Conservation (phyloP, 257 asterid species). For the Lavandula angustifolia region DNA sequence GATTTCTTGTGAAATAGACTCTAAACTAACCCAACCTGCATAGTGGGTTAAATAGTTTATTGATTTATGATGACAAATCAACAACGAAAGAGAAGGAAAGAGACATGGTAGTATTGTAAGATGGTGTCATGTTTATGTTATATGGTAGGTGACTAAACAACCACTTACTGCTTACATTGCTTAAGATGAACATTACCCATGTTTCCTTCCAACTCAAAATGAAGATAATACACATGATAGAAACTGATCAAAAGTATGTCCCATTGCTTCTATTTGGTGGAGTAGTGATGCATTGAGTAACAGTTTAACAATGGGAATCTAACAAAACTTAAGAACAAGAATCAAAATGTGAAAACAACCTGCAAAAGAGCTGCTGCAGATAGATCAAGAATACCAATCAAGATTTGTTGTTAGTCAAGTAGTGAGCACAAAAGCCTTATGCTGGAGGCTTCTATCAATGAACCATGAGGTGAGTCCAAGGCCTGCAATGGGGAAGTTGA, state of each 20-base stretch:
- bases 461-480: slow-evolving; percentile 46
- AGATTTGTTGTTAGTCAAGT: slow-evolving; percentile 34
- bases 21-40: neutral
- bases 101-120: slow-evolving; percentile 17
- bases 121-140: slow-evolving; percentile 29
- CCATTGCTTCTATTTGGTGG: slow-evolving; percentile 7
- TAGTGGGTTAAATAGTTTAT: neutral
- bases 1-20: neutral
- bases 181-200: slow-evolving; percentile 25
- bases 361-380: slow-evolving; percentile 13
- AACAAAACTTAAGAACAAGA: neutral
- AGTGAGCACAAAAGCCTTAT: slow-evolving; percentile 36
- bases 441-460: slow-evolving; percentile 35
- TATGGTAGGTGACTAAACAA: slow-evolving; percentile 42
- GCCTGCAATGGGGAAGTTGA: slow-evolving; percentile 45
- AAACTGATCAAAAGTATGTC: slow-evolving; percentile 8
- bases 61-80: neutral
- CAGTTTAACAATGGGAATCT: slow-evolving; percentile 2
- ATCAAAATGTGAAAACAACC: slow-evolving; percentile 21
- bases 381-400: slow-evolving; percentile 10
- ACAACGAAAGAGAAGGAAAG: slow-evolving; percentile 34
- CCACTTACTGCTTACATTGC: slow-evolving; percentile 29
- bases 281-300: neutral
- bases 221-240: too few relatives aligned
- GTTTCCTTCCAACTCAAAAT: too few relatives aligned